Evolutionary conservation across 805 yeast species (phyloP).

Genomic region (Candida patagonica): DNA sequence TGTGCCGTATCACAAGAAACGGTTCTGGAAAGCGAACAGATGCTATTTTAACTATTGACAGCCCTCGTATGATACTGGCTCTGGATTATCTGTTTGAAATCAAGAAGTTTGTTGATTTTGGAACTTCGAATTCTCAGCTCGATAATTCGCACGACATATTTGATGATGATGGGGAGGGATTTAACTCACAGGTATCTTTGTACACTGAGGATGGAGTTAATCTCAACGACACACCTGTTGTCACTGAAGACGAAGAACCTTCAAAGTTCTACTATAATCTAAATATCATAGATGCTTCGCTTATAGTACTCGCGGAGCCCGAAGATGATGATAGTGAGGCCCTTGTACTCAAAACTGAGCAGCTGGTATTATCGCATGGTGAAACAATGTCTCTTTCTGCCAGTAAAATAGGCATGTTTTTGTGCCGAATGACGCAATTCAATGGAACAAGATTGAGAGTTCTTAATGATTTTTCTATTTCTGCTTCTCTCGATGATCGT

Average conservation of each 20-base stretch:
- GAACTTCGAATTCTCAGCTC: constrained; percentile 23
- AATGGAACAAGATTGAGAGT: constrained; percentile 60
- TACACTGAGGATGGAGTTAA: constrained; percentile 5
- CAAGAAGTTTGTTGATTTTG: constrained; percentile 52
- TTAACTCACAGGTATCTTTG: background rate
- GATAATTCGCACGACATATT: constrained; percentile 11
- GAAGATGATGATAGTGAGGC: constrained; percentile 66
- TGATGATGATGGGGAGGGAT: constrained; percentile 6
- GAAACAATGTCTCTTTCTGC: constrained; percentile 58
- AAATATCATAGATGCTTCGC: constrained; percentile 66
- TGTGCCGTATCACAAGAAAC: constrained; percentile 37
- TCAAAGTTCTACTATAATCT: constrained; percentile 31
- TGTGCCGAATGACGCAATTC: constrained; percentile 61
- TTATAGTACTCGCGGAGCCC: constrained; percentile 76
- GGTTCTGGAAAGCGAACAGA: constrained; percentile 35
- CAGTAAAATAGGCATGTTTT: constrained; percentile 76
- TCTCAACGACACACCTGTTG: constrained; percentile 5
- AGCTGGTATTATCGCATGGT: constrained; percentile 60
- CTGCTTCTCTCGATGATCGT: constrained; percentile 62
- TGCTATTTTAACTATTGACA: constrained; percentile 57
- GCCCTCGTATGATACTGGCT: constrained; percentile 74
- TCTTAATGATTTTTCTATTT: constrained; percentile 80
- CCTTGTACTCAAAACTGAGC: constrained; percentile 79
- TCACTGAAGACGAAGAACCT: constrained; percentile 10
- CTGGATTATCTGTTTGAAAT: constrained; percentile 77